Percentiles rank a stretch among this genome's conserved stretches.
These are phyloP conservation scores for Avena insularis DNA, from an alignment of 176 grass and related monocot species.

Conservation along the genomic window DNA sequence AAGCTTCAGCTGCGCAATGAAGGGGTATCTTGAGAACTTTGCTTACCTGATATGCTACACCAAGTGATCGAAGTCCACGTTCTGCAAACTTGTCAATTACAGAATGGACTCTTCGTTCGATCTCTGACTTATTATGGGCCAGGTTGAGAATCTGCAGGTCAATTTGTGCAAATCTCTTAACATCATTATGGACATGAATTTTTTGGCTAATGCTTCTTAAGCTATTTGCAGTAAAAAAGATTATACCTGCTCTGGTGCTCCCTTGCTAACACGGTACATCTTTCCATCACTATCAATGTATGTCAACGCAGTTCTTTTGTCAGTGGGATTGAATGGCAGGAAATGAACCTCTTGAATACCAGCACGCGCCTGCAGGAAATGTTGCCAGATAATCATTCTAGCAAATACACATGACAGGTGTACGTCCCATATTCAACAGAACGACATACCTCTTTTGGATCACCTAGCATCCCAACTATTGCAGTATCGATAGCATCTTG, in stretches of 20 bases:
- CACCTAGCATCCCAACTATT: conserved; percentile 60
- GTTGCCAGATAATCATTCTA: not conserved
- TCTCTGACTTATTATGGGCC: conserved; percentile 55
- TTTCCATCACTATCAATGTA: conserved; percentile 61
- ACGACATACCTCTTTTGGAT: conserved; percentile 51
- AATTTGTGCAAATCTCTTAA: not conserved
- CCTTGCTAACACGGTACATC: conserved; percentile 63
- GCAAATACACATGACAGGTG: not conserved
- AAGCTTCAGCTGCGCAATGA: not conserved
- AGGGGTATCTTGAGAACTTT: not conserved
- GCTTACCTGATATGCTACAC: conserved; percentile 59
- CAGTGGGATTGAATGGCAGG: conserved; percentile 63
- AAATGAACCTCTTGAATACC: conserved; percentile 62
- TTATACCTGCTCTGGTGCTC: conserved; percentile 62
- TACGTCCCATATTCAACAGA: not conserved
- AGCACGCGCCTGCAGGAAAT: conserved; percentile 44
- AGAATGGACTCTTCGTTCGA: conserved; percentile 53
- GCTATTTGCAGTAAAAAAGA: not conserved
- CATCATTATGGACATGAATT: not conserved
- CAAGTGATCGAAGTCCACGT: conserved; percentile 64
- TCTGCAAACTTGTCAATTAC: conserved; percentile 67
- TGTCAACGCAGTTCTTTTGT: conserved; percentile 66
- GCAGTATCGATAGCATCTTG: conserved; percentile 66
- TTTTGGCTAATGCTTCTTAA: not conserved
- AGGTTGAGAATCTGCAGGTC: conserved; percentile 55